These are phyloP conservation scores for Acanthamoeba lugdunensis DNA, from an alignment of 208 protist genomes.

Conservation along the genomic window DNA sequence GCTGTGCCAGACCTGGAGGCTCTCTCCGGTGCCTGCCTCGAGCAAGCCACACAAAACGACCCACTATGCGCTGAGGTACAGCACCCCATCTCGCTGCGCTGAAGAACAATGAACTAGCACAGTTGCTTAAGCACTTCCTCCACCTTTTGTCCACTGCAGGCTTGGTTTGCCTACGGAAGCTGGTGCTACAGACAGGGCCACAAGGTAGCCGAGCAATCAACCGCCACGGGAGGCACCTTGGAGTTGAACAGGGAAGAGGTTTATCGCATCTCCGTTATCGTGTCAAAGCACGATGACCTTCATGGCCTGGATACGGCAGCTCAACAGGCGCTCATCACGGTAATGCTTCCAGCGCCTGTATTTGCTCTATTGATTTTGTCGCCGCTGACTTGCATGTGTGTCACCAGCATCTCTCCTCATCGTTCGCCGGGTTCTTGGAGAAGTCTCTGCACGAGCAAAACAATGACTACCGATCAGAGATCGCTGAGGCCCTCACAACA, in stretches of 20 bases:
- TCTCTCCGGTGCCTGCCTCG: slow-evolving; percentile 54
- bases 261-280: slow-evolving; percentile 34
- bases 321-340: neutral
- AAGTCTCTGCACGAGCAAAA: slow-evolving; percentile 43
- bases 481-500: neutral
- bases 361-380: neutral
- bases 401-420: neutral
- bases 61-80: slow-evolving; percentile 32
- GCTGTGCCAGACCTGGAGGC: slow-evolving; percentile 26
- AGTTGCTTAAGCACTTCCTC: neutral
- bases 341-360: neutral
- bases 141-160: neutral
- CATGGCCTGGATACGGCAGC: neutral
- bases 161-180: slow-evolving; percentile 56
- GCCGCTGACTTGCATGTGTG: neutral
- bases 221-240: neutral
- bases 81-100: neutral
- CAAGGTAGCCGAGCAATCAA: neutral
- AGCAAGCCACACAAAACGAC: slow-evolving; percentile 41
- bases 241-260: slow-evolving; percentile 31
- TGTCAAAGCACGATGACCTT: slow-evolving; percentile 15
- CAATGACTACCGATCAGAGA: slow-evolving; percentile 13
- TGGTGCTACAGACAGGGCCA: slow-evolving; percentile 68
- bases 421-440: slow-evolving; percentile 5
- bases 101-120: neutral